A percentile compares a stretch with the other conserved stretches of the same genome.
Conservation (phyloP, 1,284 basidiomycete species). For the Stygiomarasmius scandens region DNA sequence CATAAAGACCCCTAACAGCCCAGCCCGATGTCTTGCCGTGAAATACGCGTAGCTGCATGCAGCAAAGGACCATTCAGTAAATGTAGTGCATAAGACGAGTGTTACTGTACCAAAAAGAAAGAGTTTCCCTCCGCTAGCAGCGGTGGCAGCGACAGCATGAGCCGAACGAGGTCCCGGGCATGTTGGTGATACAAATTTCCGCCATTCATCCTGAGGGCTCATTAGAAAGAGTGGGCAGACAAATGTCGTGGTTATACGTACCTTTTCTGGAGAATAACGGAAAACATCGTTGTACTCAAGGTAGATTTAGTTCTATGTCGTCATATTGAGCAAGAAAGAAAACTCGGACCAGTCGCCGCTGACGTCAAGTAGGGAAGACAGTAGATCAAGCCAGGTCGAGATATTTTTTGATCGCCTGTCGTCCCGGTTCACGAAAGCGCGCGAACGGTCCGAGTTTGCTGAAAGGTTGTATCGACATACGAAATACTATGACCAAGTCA, state of each 20-base stretch:
- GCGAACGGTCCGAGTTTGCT: background rate
- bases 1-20: no score
- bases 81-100: background rate
- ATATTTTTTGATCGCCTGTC: background rate
- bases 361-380: background rate
- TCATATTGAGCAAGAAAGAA: background rate
- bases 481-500: slow-evolving; percentile 12
- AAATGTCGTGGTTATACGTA: slow-evolving; percentile 22
- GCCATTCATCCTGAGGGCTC: slow-evolving; percentile 74
- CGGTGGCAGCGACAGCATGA: slow-evolving; percentile 76
- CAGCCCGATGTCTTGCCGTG: background rate
- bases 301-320: background rate
- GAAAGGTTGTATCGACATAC: slow-evolving; percentile 5
- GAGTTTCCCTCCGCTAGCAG: slow-evolving; percentile 79
- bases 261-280: slow-evolving; percentile 82
- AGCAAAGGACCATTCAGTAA: background rate
- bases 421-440: background rate
- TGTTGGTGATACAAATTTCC: slow-evolving; percentile 79
- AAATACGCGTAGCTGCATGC: background rate
- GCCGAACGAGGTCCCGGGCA: slow-evolving; percentile 86
- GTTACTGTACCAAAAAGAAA: slow-evolving; percentile 73
- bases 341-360: background rate
- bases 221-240: background rate
- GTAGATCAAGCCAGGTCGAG: no score
- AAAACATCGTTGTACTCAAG: slow-evolving; percentile 74